These are phyloP conservation scores for Sabuloglossum arenarium DNA, from an alignment of 495 filamentous ascomycete genomes.

Conservation along the genomic window DNA sequence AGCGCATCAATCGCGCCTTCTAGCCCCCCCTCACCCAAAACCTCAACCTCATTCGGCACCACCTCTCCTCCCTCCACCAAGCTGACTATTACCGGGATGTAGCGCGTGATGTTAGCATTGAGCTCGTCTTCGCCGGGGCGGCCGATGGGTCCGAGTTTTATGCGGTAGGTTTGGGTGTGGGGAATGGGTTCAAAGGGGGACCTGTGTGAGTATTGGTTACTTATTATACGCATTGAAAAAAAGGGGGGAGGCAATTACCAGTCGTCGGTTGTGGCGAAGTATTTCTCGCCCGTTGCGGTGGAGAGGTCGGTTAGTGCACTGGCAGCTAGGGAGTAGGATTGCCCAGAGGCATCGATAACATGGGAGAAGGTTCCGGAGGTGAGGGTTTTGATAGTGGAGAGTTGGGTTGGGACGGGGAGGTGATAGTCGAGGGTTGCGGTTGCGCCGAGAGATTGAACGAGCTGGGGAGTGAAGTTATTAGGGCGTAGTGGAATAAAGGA, in stretches of 20 bases:
- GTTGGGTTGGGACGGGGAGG: constrained; percentile 14
- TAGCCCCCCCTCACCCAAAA: not conserved
- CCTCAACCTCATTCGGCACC: not conserved
- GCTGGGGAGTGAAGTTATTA: not conserved
- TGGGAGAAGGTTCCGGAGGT: constrained; percentile 20
- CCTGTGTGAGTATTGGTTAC: not conserved
- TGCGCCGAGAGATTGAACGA: constrained; percentile 20
- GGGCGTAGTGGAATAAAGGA: too few relatives aligned
- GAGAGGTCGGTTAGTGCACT: constrained; percentile 14
- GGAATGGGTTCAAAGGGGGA: not conserved
- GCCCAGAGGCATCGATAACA: constrained; percentile 21
- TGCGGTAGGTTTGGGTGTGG: not conserved
- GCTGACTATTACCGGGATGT: not conserved
- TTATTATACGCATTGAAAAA: not conserved
- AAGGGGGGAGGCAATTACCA: constrained; percentile 13
- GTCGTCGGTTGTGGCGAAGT: constrained; percentile 22
- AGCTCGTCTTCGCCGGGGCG: not conserved
- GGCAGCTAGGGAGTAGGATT: constrained; percentile 15
- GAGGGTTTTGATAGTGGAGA: constrained; percentile 17
- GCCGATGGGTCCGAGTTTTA: not conserved
- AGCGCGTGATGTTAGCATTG: not conserved
- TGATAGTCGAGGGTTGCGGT: constrained; percentile 21
- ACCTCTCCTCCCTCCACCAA: not conserved
- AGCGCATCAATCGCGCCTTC: not conserved
- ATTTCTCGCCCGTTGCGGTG: constrained; percentile 11